Conservation (phyloP, 345 rosid genomes). For the Anastatica hierochuntica region DNA sequence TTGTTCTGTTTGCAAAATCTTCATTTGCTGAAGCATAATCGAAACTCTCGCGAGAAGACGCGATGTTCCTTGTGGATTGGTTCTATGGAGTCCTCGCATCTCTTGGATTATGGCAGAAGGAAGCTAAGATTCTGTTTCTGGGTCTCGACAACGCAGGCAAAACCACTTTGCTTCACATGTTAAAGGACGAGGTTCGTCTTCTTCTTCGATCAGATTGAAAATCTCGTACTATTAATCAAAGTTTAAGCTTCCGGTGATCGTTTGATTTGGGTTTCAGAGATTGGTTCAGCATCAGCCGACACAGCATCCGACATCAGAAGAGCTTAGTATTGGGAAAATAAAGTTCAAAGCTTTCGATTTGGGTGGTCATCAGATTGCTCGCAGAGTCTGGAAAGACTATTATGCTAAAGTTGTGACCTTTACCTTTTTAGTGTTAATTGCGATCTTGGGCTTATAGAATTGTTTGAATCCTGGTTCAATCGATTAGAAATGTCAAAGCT, state of each 20-base stretch:
- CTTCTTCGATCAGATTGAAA: no score
- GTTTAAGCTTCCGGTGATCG: no score
- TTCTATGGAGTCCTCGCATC: constrained; percentile 69
- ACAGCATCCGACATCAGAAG: constrained; percentile 74
- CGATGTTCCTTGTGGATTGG: constrained; percentile 71
- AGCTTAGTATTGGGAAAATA: constrained; percentile 71
- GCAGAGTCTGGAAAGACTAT: constrained; percentile 76
- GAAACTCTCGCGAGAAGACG: no score
- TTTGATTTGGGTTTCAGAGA: no score
- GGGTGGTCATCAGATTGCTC: constrained; percentile 86
- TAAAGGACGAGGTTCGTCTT: constrained; percentile 56
- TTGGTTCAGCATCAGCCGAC: constrained; percentile 84
- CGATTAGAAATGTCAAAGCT: no score
- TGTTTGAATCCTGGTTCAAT: no score
- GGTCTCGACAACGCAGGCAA: constrained; percentile 85
- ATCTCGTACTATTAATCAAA: no score
- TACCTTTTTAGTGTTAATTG: no score
- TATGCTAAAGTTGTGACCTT: constrained; percentile 87
- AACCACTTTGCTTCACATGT: constrained; percentile 79
- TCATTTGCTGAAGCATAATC: no score
- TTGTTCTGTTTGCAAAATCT: no score
- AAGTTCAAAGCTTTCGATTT: constrained; percentile 79
- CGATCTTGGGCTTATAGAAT: neutral
- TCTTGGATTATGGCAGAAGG: constrained; percentile 68
- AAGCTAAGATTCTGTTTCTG: constrained; percentile 75